phyloP scores from a whole-genome alignment of 2,329 filamentous ascomycete species.

The Trichoderma polysporum region DNA sequence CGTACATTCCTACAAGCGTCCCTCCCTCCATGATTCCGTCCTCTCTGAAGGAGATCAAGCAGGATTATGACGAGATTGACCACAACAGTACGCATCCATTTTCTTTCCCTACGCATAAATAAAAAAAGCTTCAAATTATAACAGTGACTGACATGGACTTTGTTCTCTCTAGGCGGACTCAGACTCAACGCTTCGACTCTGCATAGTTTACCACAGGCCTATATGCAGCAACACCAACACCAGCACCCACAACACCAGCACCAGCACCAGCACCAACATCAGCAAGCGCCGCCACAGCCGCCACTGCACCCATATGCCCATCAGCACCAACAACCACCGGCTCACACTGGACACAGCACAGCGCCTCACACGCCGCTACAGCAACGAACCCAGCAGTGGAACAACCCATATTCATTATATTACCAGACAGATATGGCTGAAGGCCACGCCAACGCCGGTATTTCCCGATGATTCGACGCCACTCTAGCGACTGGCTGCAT shows the following conservation, averaged over 20 bases:
- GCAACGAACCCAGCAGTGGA: conserved; percentile 16
- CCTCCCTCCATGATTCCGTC: conserved; percentile 44
- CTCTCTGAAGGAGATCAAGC: conserved; percentile 38
- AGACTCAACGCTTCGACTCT: conserved; percentile 31
- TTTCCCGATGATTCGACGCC: background rate
- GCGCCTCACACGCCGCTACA: conserved; percentile 16
- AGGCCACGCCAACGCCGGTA: background rate
- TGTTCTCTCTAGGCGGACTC: conserved; percentile 27
- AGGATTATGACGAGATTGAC: conserved; percentile 42
- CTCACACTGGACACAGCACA: conserved; percentile 7
- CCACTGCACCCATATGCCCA: conserved; percentile 8
- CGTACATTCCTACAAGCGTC: conserved; percentile 51
- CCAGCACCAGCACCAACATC: conserved; percentile 27
- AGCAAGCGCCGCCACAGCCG: conserved; percentile 20
- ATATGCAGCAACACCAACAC: conserved; percentile 33
- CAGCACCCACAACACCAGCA: conserved; percentile 33
- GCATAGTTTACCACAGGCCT: conserved; percentile 28
- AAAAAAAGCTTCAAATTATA: background rate
- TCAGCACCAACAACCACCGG: background rate
- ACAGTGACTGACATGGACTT: conserved; percentile 28
- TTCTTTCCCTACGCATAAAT: background rate
- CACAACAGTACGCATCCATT: conserved; percentile 31
- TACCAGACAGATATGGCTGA: background rate
- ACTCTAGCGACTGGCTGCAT: background rate
- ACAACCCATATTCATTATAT: conserved; percentile 18